These are phyloP conservation scores for Cyathus striatus DNA, from an alignment of 768 basidiomycete genomes.

Conservation along the genomic window DNA sequence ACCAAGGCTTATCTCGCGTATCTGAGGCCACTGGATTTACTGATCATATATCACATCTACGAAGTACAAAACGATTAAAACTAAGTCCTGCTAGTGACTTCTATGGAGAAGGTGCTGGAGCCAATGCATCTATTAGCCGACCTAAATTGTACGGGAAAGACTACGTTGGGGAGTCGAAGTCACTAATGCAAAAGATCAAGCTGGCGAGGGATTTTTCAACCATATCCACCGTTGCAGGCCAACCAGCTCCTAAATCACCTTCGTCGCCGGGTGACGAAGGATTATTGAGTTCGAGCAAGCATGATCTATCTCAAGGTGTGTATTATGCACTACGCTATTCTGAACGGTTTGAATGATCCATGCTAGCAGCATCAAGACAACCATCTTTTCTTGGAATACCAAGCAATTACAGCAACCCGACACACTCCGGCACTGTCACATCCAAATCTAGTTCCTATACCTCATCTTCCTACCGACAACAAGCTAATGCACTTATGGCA, in stretches of 20 bases:
- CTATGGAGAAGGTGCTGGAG: slow-evolving; percentile 45
- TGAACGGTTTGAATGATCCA: not conserved
- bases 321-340: not conserved
- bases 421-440: slow-evolving; percentile 22
- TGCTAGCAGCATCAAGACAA: slow-evolving; percentile 14
- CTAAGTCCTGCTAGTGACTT: slow-evolving; percentile 66
- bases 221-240: slow-evolving; percentile 55
- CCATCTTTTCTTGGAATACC: slow-evolving; percentile 29
- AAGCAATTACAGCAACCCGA: slow-evolving; percentile 20
- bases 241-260: slow-evolving; percentile 23
- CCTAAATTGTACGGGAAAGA: slow-evolving; percentile 49
- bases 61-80: slow-evolving; percentile 78
- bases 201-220: slow-evolving; percentile 75
- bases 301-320: not conserved
- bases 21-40: slow-evolving; percentile 37
- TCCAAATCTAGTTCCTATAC: slow-evolving; percentile 40
- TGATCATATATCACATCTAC: slow-evolving; percentile 48
- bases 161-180: slow-evolving; percentile 73
- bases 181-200: slow-evolving; percentile 77
- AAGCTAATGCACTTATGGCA: slow-evolving; percentile 79
- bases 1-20: slow-evolving; percentile 39
- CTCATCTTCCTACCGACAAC: slow-evolving; percentile 65
- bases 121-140: slow-evolving; percentile 41
- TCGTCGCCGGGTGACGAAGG: not conserved
- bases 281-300: not conserved